Evolutionary conservation across 2,329 filamentous ascomycete species (phyloP).

Genomic region (Metarhizium rileyi): DNA sequence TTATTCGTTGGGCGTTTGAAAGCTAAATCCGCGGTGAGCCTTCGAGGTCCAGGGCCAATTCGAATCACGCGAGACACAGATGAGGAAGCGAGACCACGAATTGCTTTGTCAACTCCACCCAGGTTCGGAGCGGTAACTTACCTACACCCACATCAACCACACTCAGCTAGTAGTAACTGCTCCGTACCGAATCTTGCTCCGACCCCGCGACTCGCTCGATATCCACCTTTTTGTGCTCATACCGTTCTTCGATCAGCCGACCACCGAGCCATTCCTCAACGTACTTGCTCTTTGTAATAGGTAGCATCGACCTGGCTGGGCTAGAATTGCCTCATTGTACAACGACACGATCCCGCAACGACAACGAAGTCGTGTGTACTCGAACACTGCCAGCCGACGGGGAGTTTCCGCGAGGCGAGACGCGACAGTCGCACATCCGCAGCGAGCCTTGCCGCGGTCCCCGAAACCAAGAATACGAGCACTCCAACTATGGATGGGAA

Average conservation of each 20-base stretch:
- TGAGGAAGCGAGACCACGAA: too few relatives aligned
- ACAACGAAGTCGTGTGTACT: not conserved
- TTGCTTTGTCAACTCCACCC: too few relatives aligned
- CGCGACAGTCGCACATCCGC: not conserved
- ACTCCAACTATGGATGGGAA: constrained; percentile 4
- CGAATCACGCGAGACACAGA: too few relatives aligned
- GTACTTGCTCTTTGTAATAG: constrained; percentile 1
- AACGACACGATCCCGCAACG: not conserved
- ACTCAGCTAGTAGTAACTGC: too few relatives aligned
- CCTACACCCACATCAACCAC: not conserved
- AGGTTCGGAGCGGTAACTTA: too few relatives aligned
- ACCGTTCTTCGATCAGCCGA: not conserved
- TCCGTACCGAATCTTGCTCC: too few relatives aligned
- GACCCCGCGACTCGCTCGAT: not conserved
- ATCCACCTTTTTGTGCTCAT: not conserved
- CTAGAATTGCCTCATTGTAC: not conserved
- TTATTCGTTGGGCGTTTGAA: too few relatives aligned
- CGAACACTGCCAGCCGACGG: not conserved
- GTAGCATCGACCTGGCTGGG: not conserved
- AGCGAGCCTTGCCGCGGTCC: not conserved
- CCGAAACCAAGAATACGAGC: not conserved
- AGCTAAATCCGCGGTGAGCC: too few relatives aligned
- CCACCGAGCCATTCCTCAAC: not conserved
- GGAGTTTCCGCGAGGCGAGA: not conserved
- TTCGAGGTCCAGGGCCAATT: too few relatives aligned